Base-by-base conservation (phyloP, 441 rosid species). In the Erysimum cheiri region DNA sequence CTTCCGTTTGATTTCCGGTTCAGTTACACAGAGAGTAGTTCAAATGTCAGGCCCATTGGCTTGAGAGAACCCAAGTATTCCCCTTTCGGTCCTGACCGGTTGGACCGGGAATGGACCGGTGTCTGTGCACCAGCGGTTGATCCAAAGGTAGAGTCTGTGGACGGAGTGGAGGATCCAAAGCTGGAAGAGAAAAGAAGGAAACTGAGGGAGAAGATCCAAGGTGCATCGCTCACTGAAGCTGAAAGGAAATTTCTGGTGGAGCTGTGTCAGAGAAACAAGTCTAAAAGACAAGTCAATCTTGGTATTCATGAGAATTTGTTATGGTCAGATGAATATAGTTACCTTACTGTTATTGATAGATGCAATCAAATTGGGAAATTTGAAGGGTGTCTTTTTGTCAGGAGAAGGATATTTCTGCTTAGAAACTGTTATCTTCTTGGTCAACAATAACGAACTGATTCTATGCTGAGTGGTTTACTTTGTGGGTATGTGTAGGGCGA, bases 1-100 rank as follows among this genome's bases (percentile, higher is more conserved):
- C 82, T 88, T 5, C 97, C 94, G 1, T 90, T 94, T 61, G 97
- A 90, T 84, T 92, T 92, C 78, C 82, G 97, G 53, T 85, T 80
- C 75, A 94, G 98, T 66, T 92, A 94, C 85, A 90, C 99, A 2
- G 96, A 88, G 83, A 90, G 90, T 73, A 85, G 78, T 64, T 84
- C 80, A 31, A 28, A 11, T 28, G 92, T 85, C 48, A 80, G 97
- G 74, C 87, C 99, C 1, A 90, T 88, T 46, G 99, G 99, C 7
- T 80, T 94, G 31, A 81, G 98, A 76, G 97, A 92, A 73, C 98
- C 98, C 17, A 92, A 94, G 73, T 94, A 88, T 82, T 90, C 98
- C 4, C 98, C 98, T 0, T 92, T 94, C 26, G 97, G 99, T 14
- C 97, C 97, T 8, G 88, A 85, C 2, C 83, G 92, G 57, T 48